Evolutionary conservation across 306 rosid genomes (phyloP).

Genomic region (Prunus armeniaca): DNA sequence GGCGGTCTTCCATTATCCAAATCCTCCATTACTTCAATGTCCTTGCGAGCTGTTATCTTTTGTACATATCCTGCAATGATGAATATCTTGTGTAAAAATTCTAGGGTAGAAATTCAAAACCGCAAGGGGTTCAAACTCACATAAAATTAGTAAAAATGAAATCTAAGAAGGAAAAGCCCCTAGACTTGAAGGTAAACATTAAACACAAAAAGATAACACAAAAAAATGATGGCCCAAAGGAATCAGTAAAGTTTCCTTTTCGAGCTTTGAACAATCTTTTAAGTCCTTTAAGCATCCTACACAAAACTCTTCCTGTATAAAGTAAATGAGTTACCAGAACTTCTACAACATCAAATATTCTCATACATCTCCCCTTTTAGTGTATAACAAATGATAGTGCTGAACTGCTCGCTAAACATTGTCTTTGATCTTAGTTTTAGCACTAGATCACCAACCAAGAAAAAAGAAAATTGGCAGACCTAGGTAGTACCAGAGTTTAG

Average conservation of each 20-base stretch:
- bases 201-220: not conserved
- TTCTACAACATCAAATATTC: constrained; percentile 13
- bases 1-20: constrained; percentile 71
- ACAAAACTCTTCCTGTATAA: not conserved
- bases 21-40: constrained; percentile 87
- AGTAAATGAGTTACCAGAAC: constrained; percentile 7
- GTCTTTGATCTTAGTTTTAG: not conserved
- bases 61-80: constrained; percentile 83
- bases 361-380: not conserved
- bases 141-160: not conserved
- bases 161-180: not conserved
- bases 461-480: constrained; percentile 9
- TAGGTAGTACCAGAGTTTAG: not conserved
- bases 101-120: not conserved
- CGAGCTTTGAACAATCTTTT: not conserved
- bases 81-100: constrained; percentile 15
- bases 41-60: constrained; percentile 87
- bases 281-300: not conserved
- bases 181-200: not conserved
- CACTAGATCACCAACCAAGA: not conserved
- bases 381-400: not conserved
- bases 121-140: not conserved
- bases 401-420: not conserved
- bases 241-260: constrained; percentile 4
- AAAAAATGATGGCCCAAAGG: constrained; percentile 4